phyloP scores from a whole-genome alignment of 768 basidiomycete genomes.

The Roridomyces roridus region DNA sequence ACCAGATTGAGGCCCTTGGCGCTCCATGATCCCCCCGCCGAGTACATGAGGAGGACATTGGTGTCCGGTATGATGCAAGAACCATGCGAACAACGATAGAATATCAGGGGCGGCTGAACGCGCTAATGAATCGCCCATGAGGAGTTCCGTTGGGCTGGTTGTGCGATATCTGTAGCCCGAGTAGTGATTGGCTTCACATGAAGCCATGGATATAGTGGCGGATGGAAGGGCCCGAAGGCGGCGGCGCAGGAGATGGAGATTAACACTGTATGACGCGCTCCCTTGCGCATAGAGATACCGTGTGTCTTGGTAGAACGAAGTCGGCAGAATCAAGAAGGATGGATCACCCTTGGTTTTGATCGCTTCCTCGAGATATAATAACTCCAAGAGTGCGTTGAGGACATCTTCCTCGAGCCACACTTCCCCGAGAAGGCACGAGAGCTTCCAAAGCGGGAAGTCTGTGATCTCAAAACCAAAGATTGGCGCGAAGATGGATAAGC shows the following conservation, averaged over 20 bases:
- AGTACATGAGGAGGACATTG: not conserved
- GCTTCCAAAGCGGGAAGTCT: conserved; percentile 7
- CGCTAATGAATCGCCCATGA: not conserved
- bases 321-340: not conserved
- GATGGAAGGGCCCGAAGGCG: not conserved
- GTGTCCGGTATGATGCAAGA: not conserved
- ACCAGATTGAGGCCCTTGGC: not conserved
- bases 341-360: not conserved
- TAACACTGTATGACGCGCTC: not conserved
- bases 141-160: not conserved
- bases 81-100: not conserved
- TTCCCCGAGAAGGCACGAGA: conserved; percentile 6
- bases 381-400: conserved; percentile 2
- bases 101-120: not conserved
- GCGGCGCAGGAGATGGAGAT: not conserved
- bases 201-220: not conserved
- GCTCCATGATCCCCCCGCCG: not conserved
- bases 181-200: not conserved
- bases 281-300: not conserved
- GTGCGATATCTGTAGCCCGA: not conserved
- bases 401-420: conserved; percentile 9
- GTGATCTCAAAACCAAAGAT: not conserved
- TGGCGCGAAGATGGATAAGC: not conserved
- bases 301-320: not conserved
- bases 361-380: not conserved